Base-by-base conservation (phyloP, 441 rosid species). In the Corymbia citriodora region DNA sequence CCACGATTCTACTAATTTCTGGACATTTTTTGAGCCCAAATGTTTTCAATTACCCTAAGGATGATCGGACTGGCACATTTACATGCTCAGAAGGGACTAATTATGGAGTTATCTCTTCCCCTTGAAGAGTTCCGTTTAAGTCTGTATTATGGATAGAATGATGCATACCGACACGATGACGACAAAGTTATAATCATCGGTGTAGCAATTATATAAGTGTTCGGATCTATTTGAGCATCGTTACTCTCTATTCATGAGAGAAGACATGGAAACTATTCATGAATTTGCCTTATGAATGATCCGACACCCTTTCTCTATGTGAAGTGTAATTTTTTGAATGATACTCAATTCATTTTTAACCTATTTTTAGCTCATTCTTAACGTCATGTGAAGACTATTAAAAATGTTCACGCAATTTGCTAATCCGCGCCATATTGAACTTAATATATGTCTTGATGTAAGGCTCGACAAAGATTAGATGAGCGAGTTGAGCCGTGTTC, bases 111-210 rank as follows among this genome's bases (percentile, higher is more conserved):
- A 27, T 12, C 2, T 88, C 36, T 82, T 72, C 52, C 61, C 87
- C 87, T 10, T 88, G 8, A 40, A 48, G 53, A 59, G 57, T 1
- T 61, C 15, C 68, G 7, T 23, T 9, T 40, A 33, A 70, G 45
- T 79, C 52, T 68, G 19, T 12, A 8, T 0, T 0, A 18, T 10
- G 14, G 9, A 31, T 79, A 53, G 18, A 70, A 36, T 18, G 18
- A 72, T 33, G 49, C 19, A 8, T 36, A 72, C 1, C 0, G 0
- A 72, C 27, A 18, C 4, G 15, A 72, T 17, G 27, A n/a, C 0
- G 40, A 16, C 10, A 2, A 9, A 31, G 10, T 16, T 31, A 72
- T 33, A 36, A 40, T 18, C 15, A 33, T 72, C 8, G 2, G 18
- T 33, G 49, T 36, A 33, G 25, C 25, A 18, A 2, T 10, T 72